phyloP scores from a whole-genome alignment of 768 basidiomycete species.

The Amanita molliuscula region DNA sequence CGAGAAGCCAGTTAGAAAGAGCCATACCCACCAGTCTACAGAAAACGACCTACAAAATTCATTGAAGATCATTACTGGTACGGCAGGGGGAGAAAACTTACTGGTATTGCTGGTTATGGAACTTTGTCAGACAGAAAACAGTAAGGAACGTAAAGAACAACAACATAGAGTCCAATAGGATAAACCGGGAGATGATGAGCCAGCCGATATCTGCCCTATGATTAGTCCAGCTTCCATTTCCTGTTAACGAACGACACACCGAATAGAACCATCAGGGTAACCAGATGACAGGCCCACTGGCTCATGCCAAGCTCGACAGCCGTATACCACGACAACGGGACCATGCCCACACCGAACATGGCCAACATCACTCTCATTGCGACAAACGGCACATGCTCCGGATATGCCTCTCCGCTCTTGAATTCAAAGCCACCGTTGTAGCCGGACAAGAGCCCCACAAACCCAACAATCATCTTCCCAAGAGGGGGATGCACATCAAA shows the following conservation, averaged over 20 bases:
- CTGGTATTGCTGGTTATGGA: constrained; percentile 96
- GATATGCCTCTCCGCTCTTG: constrained; percentile 84
- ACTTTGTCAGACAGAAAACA: constrained; percentile 89
- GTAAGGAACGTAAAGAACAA: constrained; percentile 98
- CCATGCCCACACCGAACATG: constrained; percentile 89
- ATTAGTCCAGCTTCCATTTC: not conserved
- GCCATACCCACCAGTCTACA: constrained; percentile 96
- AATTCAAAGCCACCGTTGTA: constrained; percentile 92
- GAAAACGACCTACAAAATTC: constrained; percentile 68
- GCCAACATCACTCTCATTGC: constrained; percentile 95
- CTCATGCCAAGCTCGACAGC: constrained; percentile 91
- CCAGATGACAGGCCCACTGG: constrained; percentile 80
- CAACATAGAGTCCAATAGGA: constrained; percentile 97
- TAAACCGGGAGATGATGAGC: constrained; percentile 94
- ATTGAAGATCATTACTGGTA: constrained; percentile 3
- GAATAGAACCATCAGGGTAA: constrained; percentile 86
- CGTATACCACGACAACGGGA: constrained; percentile 95
- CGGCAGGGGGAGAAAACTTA: constrained; percentile 26
- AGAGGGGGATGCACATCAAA: constrained; percentile 98
- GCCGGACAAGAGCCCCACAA: constrained; percentile 84
- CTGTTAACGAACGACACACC: constrained; percentile 39
- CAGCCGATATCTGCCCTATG: constrained; percentile 80
- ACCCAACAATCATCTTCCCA: constrained; percentile 97
- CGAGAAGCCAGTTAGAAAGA: constrained; percentile 84
- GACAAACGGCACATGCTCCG: constrained; percentile 78